Conservation (phyloP, 352 stramenopile species). For the Pythium diclinum region DNA sequence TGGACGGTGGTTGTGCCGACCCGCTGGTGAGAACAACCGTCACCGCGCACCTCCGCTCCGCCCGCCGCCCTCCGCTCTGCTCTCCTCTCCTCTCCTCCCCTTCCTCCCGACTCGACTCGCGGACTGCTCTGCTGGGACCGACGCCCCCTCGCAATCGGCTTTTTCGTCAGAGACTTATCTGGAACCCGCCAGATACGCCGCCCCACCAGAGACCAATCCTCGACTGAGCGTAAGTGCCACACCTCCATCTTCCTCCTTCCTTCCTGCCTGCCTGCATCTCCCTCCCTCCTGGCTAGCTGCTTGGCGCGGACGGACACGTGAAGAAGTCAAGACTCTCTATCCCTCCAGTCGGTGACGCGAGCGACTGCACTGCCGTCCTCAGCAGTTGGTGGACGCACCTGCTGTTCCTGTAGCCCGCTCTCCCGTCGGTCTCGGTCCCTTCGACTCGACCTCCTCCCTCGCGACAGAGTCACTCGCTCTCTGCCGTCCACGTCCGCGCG, state of each 20-base stretch:
- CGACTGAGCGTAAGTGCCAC: conserved; percentile 20
- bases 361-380: not conserved
- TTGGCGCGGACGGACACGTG: conserved; percentile 9
- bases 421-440: not conserved
- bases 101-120: conserved; percentile 18
- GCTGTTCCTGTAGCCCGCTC: not conserved
- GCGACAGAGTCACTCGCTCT: not conserved
- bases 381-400: conserved; percentile 3
- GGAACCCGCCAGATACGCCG: conserved; percentile 21
- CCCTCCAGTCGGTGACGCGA: not conserved
- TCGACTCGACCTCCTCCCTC: not conserved
- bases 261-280: conserved; percentile 8
- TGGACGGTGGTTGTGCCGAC: conserved; percentile 27
- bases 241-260: conserved; percentile 6
- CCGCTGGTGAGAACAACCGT: conserved; percentile 8
- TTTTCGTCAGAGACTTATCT: conserved; percentile 22
- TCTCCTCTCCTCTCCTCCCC: not conserved
- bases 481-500: conserved; percentile 12
- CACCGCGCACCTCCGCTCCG: conserved; percentile 2
- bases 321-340: conserved; percentile 8
- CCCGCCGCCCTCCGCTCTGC: not conserved
- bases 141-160: conserved; percentile 21
- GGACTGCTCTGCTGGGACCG: conserved; percentile 8
- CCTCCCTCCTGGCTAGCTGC: conserved; percentile 2
- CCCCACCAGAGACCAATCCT: not conserved